Base-by-base conservation (phyloP, 1,284 basidiomycete genomes). In the Pterulicium gracile region DNA sequence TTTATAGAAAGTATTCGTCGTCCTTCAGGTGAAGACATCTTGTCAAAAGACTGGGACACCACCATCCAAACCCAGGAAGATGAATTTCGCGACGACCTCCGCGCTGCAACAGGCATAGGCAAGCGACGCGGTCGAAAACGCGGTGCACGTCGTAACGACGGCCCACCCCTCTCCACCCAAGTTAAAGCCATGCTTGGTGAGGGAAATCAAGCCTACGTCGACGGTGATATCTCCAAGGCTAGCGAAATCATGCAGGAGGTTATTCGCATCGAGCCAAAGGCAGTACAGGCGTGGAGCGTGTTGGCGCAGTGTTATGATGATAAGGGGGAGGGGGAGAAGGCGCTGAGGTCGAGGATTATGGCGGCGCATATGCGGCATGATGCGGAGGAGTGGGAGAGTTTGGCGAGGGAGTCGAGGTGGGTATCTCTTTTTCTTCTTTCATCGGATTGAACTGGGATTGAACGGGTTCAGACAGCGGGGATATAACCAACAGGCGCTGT, bases 201-300 rank as follows among this genome's bases (percentile, higher is more conserved):
- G 49, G 95, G 89, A 20, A 96, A 95, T 60, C 77, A 88, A 55
- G 85, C 85, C 1, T 97, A 89, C 61, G 79, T 93, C 44, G 79
- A 86, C 54, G 75, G 70, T 44, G 66, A 89, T 50, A 67, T 82
- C 15, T 65, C 72, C 1, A 75, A 82, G 52, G 85, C 91, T 1
- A 82, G 91, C 24, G 73, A 77, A 18, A 75, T 84, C 40, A 88
- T 94, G 73, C 81, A 88, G 58, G 90, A 98, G 58, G 88, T 97
- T 52, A 92, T 98, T 48, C 79, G 90, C 5, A 91, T 94, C 48
- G 94, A 98, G 61, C 91, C 93, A 1, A 79, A 86, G 24, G 87
- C 91, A 5, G 72, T 75, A 3, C 66, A 79, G 3, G 89, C 93
- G 0, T 97, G 94, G 93, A 77, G 79, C 5, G 88, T 92, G 0